These are phyloP conservation scores for Kitagawia praeruptora DNA, from an alignment of 129 eudicot species.

Conservation along the genomic window DNA sequence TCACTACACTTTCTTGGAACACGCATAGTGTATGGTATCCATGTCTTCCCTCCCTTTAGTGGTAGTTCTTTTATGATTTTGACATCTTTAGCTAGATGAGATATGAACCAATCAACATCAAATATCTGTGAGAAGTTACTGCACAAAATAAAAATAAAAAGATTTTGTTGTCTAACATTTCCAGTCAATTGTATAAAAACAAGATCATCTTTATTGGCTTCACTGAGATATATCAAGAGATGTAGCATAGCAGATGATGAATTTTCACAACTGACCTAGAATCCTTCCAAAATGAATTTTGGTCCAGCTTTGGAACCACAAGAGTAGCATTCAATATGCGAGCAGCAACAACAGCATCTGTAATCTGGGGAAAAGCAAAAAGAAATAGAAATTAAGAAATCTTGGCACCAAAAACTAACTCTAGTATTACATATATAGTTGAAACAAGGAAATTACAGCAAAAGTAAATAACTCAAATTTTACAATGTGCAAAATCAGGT, in stretches of 20 bases:
- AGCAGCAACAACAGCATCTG: constrained; percentile 99
- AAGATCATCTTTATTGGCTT: neutral
- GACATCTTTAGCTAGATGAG: constrained; percentile 63
- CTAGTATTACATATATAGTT: neutral
- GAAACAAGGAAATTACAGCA: neutral
- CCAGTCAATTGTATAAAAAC: neutral
- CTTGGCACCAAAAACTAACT: neutral
- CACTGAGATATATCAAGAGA: neutral
- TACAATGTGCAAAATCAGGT: neutral
- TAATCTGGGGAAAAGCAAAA: constrained; percentile 41
- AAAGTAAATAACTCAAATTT: neutral
- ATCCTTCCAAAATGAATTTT: constrained; percentile 94
- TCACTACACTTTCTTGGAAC: constrained; percentile 92
- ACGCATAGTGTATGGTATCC: constrained; percentile 72
- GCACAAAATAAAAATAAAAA: constrained; percentile 36
- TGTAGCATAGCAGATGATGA: neutral
- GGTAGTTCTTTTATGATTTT: constrained; percentile 80
- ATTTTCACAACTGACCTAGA: constrained; percentile 55
- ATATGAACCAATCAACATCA: constrained; percentile 86
- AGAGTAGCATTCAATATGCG: constrained; percentile 95
- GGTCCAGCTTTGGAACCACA: constrained; percentile 85
- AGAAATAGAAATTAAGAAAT: neutral
- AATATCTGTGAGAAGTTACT: constrained; percentile 90
- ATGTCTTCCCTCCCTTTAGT: constrained; percentile 43
- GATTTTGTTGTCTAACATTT: constrained; percentile 18